Evolutionary conservation across 177 flowering plant genomes (phyloP).

Genomic region (Vitis hybrid): DNA sequence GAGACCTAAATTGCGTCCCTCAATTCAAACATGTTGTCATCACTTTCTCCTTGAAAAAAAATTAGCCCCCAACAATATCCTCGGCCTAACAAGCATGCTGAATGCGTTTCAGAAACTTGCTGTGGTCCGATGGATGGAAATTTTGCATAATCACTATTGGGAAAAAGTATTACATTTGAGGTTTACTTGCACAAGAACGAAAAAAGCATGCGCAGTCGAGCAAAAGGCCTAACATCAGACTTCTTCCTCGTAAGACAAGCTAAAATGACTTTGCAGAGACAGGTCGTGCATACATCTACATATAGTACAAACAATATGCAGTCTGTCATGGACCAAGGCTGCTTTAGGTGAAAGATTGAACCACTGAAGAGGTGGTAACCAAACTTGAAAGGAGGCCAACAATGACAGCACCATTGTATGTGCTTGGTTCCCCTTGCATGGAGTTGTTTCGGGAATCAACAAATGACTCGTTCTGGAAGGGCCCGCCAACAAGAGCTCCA

Average conservation of each 20-base stretch:
- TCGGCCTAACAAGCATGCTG: too few relatives aligned
- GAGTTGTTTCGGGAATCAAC: slow-evolving; percentile 76
- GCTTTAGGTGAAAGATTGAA: slow-evolving; percentile 54
- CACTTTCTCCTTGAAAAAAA: too few relatives aligned
- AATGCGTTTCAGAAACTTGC: too few relatives aligned
- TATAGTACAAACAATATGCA: slow-evolving; percentile 10
- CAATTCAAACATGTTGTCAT: too few relatives aligned
- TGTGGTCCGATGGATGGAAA: neutral
- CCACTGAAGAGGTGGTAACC: slow-evolving; percentile 85
- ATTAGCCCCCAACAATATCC: too few relatives aligned
- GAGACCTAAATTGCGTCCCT: too few relatives aligned
- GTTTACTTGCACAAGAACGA: neutral
- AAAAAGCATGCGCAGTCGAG: neutral
- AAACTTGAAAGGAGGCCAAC: slow-evolving; percentile 85
- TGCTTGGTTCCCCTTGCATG: slow-evolving; percentile 86
- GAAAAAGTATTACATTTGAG: neutral
- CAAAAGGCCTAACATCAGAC: neutral
- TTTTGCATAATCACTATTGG: neutral
- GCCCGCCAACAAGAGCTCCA: slow-evolving; percentile 95
- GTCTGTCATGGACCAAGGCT: neutral
- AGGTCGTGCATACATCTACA: slow-evolving; percentile 2
- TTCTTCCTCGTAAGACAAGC: neutral
- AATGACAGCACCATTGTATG: slow-evolving; percentile 81
- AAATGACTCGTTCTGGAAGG: slow-evolving; percentile 71
- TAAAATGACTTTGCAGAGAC: neutral